Base-by-base conservation (phyloP, 2,329 filamentous ascomycete genomes). In the Colletotrichum godetiae region DNA sequence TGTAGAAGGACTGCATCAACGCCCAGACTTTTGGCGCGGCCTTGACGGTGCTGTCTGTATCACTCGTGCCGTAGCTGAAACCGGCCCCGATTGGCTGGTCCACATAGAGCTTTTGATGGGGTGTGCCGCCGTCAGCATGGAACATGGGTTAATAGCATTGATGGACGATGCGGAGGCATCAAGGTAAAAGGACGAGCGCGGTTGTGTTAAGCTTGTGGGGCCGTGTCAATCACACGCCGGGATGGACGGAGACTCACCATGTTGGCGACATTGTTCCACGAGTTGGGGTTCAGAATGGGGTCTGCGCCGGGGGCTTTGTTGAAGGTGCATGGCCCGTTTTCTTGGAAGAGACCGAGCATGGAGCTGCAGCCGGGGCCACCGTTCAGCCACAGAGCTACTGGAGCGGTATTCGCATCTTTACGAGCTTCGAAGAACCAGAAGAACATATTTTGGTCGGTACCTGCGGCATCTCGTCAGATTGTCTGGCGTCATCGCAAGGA, bases 1-100 rank as follows among this genome's bases (percentile, higher is more conserved):
- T 84, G 67, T 91, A 90, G 85, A 91, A 94, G 1, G 86, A 86
- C 77, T 91, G 89, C 60, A 90, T 79, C n/a, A 91, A 81, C 3
- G 83, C 85, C 89, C 88, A 91, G n/a, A 91, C 84, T 61, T 83
- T 84, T 0, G 83, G 83, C 4, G 87, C 86, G 11, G 87, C 86
- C 3, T 82, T 84, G 11, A 81, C 80, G 4, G 86, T 88, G 31
- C 83, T 84, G 4, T 81, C 83, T 33, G 82, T 81, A 19, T 75
- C 75, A 49, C 79, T 76, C 6, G 76, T 80, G 31, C 74, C 70
- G 61, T 75, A 75, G 69, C 31, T 76, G 70, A 84, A 84, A 13
- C 82, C 82, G 4, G 77, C 79, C 35, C 79, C 80, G 60, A 77
- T 76, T 52, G 72, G 73, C 73, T 70, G 70, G 60, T 64, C 76